phyloP scores from a whole-genome alignment of 2,329 filamentous ascomycete genomes.

The Phialemonium atrogriseum region DNA sequence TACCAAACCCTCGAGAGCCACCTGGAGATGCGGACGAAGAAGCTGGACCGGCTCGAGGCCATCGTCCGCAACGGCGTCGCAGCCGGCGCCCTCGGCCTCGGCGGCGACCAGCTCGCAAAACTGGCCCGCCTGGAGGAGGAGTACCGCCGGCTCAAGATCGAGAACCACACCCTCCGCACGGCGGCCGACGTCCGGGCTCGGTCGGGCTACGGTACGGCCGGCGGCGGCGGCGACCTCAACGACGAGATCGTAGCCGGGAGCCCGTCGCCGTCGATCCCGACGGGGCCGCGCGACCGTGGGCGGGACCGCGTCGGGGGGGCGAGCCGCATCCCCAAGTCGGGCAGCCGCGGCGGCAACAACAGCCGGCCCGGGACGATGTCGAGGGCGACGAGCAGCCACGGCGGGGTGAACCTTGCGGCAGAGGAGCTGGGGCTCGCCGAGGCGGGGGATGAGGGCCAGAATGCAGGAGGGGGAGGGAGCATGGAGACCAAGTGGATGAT shows the following conservation, averaged over 20 bases:
- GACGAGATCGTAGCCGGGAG: slow-evolving; percentile 32
- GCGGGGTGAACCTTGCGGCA: slow-evolving; percentile 9
- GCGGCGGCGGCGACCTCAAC: slow-evolving; percentile 23
- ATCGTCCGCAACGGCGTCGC: slow-evolving; percentile 61
- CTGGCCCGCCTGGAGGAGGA: slow-evolving; percentile 50
- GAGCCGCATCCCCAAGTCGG: slow-evolving; percentile 13
- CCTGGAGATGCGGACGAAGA: slow-evolving; percentile 71
- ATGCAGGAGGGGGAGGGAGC: slow-evolving; percentile 6
- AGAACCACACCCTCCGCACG: slow-evolving; percentile 61
- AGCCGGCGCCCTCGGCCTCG: slow-evolving; percentile 28
- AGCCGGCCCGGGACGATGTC: slow-evolving; percentile 7
- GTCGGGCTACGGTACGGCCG: slow-evolving; percentile 31
- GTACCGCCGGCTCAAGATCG: slow-evolving; percentile 55
- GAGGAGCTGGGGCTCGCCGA: slow-evolving; percentile 17
- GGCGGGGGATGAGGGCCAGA: slow-evolving; percentile 4
- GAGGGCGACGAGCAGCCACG: slow-evolving; percentile 7
- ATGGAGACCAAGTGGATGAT: slow-evolving; percentile 75
- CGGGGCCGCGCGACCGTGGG: slow-evolving; percentile 39
- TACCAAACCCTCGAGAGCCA: slow-evolving; percentile 80
- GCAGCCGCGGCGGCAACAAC: slow-evolving; percentile 10
- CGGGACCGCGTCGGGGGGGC: slow-evolving; percentile 17
- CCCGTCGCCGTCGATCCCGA: slow-evolving; percentile 45
- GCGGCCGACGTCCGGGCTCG: slow-evolving; percentile 50
- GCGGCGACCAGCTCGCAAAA: slow-evolving; percentile 35
- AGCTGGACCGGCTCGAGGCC: slow-evolving; percentile 78